Conservation (phyloP, 768 basidiomycete species). For the Tremella yokohamensis region DNA sequence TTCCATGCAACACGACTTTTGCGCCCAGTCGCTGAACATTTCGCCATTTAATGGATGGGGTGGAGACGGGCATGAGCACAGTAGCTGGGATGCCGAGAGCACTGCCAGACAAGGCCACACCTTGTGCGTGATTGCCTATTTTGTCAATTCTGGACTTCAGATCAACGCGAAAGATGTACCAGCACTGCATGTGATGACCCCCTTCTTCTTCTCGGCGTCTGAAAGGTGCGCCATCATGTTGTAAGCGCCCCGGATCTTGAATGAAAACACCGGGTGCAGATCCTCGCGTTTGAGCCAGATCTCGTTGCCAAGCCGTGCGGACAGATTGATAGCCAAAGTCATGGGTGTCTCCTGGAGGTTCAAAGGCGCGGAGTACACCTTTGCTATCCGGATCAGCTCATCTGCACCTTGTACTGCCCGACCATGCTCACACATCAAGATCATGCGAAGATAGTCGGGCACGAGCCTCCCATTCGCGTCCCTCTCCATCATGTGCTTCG, state of each 20-base stretch:
- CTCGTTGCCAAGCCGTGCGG: slow-evolving; percentile 80
- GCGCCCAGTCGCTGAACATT: slow-evolving; percentile 94
- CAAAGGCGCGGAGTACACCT: slow-evolving; percentile 49
- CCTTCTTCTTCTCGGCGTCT: slow-evolving; percentile 91
- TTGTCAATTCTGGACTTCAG: neutral
- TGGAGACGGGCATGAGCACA: slow-evolving; percentile 97
- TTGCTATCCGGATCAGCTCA: slow-evolving; percentile 32
- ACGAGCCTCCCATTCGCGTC: slow-evolving; percentile 24
- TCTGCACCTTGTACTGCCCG: neutral
- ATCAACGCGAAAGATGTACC: slow-evolving; percentile 63
- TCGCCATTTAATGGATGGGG: slow-evolving; percentile 91
- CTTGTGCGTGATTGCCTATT: slow-evolving; percentile 95
- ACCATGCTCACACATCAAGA: slow-evolving; percentile 46
- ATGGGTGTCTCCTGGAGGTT: slow-evolving; percentile 65
- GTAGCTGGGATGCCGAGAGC: slow-evolving; percentile 87
- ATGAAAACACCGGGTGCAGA: slow-evolving; percentile 88
- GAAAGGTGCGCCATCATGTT: slow-evolving; percentile 91
- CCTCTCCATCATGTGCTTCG: slow-evolving; percentile 37
- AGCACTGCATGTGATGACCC: slow-evolving; percentile 95
- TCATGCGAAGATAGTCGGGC: slow-evolving; percentile 50
- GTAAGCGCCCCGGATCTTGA: slow-evolving; percentile 97
- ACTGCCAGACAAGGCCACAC: slow-evolving; percentile 90
- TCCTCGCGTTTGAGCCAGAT: slow-evolving; percentile 98
- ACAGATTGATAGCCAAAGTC: slow-evolving; percentile 78
- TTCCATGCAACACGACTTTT: slow-evolving; percentile 85